phyloP scores from a whole-genome alignment of 2,329 filamentous ascomycete genomes.

The Macrophomina tecta region DNA sequence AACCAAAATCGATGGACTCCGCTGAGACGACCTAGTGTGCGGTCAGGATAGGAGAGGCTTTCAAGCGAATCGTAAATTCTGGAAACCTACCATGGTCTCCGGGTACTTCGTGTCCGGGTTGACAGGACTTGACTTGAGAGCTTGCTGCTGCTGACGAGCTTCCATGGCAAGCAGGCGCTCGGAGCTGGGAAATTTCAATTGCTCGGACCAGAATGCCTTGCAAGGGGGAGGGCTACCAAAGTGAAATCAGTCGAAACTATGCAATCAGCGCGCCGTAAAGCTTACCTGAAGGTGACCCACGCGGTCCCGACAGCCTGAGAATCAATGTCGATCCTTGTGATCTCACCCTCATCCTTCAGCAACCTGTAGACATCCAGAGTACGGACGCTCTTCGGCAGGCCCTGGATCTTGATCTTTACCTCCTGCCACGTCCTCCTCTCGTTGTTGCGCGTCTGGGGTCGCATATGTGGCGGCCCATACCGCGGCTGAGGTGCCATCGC shows the following conservation, averaged over 20 bases:
- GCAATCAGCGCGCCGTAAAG: no score
- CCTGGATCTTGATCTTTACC: constrained; percentile 30
- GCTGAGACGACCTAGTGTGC: constrained; percentile 37
- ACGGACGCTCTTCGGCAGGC: constrained; percentile 26
- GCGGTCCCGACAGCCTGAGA: neutral
- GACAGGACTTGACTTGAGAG: constrained; percentile 33
- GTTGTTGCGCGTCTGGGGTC: neutral
- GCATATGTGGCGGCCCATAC: neutral
- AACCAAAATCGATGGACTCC: constrained; percentile 65
- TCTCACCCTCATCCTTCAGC: constrained; percentile 34
- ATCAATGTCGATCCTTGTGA: constrained; percentile 40
- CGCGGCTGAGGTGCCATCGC: neutral
- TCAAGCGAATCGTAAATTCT: neutral
- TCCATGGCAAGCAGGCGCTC: neutral
- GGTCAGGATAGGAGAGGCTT: neutral
- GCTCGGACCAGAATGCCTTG: neutral
- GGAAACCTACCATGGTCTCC: constrained; percentile 29
- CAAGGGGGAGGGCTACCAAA: constrained; percentile 1
- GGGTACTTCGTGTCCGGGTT: constrained; percentile 35
- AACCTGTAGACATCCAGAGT: constrained; percentile 34
- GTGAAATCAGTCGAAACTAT: neutral
- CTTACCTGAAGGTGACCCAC: constrained; percentile 14
- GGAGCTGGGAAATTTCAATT: neutral
- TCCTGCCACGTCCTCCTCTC: constrained; percentile 27
- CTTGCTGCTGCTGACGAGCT: neutral